A percentile compares a stretch with the other conserved stretches of the same genome.
These are phyloP conservation scores for Eucalyptus caleyi DNA, from an alignment of 345 rosid genomes.

Conservation along the genomic window DNA sequence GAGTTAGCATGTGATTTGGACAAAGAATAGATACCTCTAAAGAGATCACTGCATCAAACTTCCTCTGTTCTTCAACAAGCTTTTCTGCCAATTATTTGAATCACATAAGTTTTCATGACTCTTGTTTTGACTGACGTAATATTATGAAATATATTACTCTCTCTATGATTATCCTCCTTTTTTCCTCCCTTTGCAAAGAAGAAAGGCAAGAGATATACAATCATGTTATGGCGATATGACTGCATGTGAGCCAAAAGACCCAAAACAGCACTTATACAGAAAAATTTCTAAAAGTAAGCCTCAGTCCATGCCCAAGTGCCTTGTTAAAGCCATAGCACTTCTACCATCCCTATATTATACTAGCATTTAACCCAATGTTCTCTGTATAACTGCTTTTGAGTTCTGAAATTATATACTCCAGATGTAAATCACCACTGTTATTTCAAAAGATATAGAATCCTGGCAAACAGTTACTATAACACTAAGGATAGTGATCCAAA, in stretches of 20 bases:
- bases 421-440: not conserved
- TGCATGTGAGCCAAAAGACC: not conserved
- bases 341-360: not conserved
- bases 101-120: not conserved
- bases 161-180: not conserved
- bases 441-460: not conserved
- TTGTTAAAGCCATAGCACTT: not conserved
- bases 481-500: not conserved
- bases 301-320: not conserved
- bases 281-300: not conserved
- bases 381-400: not conserved
- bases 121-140: not conserved
- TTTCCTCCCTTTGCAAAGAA: not conserved
- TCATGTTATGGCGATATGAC: not conserved
- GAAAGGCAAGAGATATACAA: not conserved
- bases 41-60: conserved; percentile 79
- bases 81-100: conserved; percentile 35
- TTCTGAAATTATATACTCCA: not conserved
- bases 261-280: not conserved
- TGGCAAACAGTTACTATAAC: not conserved
- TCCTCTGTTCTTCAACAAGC: conserved; percentile 70
- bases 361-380: not conserved
- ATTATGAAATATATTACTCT: not conserved
- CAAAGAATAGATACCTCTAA: conserved; percentile 42
- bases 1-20: not conserved